phyloP scores from a whole-genome alignment of 1,284 basidiomycete species.

The Kalmanozyma brasiliensis region DNA sequence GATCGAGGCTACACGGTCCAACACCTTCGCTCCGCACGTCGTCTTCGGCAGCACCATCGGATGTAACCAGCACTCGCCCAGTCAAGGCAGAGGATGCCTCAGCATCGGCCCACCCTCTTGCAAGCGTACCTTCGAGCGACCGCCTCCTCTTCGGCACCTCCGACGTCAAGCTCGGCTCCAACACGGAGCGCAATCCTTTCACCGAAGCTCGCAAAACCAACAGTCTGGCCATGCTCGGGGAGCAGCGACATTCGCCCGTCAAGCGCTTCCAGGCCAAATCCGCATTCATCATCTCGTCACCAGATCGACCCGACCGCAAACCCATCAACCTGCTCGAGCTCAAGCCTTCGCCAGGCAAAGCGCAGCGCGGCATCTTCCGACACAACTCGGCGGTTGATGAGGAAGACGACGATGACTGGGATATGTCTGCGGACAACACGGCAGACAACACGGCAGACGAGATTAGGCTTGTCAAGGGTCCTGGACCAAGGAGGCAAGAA shows the following conservation, averaged over 20 bases:
- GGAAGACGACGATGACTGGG: conserved; percentile 23
- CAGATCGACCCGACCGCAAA: conserved; percentile 42
- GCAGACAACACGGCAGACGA: conserved; percentile 23
- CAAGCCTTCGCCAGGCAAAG: conserved; percentile 51
- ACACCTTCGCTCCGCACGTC: conserved; percentile 11
- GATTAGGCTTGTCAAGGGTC: conserved; percentile 31
- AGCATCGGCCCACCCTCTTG: conserved; percentile 1
- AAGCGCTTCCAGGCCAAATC: conserved; percentile 41
- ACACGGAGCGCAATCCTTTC: conserved; percentile 24
- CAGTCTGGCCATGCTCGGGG: conserved; percentile 36
- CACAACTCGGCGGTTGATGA: conserved; percentile 29
- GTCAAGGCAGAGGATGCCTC: neutral
- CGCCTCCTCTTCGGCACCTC: conserved; percentile 26
- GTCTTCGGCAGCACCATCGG: conserved; percentile 4
- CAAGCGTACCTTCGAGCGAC: conserved; percentile 9
- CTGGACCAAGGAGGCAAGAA: conserved; percentile 7
- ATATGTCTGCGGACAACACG: conserved; percentile 9
- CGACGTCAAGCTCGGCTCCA: conserved; percentile 2
- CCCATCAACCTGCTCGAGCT: conserved; percentile 50
- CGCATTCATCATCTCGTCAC: conserved; percentile 37
- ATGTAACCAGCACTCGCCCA: neutral
- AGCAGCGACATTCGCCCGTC: conserved; percentile 44
- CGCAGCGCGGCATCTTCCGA: conserved; percentile 48
- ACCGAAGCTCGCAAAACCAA: conserved; percentile 11
- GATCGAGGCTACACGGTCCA: conserved; percentile 20